These are phyloP conservation scores for Jaapia argillacea DNA, from an alignment of 768 basidiomycete species.

Conservation along the genomic window DNA sequence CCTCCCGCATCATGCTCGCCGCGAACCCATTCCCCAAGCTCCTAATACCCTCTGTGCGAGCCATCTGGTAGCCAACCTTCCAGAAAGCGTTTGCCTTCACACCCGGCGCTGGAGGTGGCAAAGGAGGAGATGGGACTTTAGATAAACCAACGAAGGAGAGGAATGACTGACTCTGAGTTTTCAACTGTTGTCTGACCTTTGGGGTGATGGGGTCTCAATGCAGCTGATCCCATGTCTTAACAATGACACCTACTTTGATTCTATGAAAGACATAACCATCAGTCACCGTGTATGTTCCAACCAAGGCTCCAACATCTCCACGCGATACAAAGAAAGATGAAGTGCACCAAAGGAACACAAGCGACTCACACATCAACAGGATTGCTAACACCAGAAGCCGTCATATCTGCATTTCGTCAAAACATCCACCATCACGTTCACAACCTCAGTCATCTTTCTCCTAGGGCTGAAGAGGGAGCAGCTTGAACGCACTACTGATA, in stretches of 20 bases:
- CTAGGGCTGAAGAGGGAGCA: too few species aligned
- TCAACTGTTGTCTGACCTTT: slow-evolving; percentile 24
- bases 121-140: neutral
- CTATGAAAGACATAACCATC: slow-evolving; percentile 4
- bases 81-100: slow-evolving; percentile 21
- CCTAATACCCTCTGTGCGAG: slow-evolving; percentile 19
- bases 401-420: slow-evolving; percentile 18
- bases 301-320: too few species aligned
- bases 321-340: neutral
- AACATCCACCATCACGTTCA: neutral
- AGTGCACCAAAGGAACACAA: neutral
- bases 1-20: slow-evolving; percentile 25
- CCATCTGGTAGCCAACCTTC: slow-evolving; percentile 22
- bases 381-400: slow-evolving; percentile 23
- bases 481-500: slow-evolving; percentile 20
- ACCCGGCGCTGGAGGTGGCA: slow-evolving; percentile 15
- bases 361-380: slow-evolving; percentile 23
- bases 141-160: neutral
- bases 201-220: neutral
- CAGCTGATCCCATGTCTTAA: neutral
- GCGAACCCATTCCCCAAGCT: slow-evolving; percentile 23
- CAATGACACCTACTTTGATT: slow-evolving; percentile 14
- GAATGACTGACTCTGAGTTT: slow-evolving; percentile 16
- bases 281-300: too few species aligned
- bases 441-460: too few species aligned